Evolutionary conservation across 2,329 filamentous ascomycete genomes (phyloP), one percentile per base, ranked within the genome.

Genomic region (Ambrosiella beaveri): DNA sequence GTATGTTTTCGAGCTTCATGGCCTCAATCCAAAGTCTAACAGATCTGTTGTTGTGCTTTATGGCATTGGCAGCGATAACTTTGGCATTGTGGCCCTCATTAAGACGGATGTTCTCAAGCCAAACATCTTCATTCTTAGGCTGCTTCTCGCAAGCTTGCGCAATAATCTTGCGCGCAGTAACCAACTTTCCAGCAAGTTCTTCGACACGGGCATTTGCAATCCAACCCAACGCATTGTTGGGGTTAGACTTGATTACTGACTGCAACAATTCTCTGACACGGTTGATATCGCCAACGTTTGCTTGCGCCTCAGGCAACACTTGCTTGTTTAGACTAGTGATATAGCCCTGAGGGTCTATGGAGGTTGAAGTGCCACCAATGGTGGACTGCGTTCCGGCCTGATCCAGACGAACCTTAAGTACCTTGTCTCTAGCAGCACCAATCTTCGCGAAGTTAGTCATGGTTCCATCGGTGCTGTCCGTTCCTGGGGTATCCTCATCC

Each of bases 381-480:
- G 85, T 80, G 57, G 88, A 82, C n/a, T 50, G 50, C 8, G 74
- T 73, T 36, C 83, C 80, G 17, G 76, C 82, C 62, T 84, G 79
- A 65, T 97, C 91, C 47, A 98, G 75, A 64, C 88, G 84, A n/a
- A 94, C 91, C 68, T 95, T 86, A 57, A 98, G 78, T 45, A 96
- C 93, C 70, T 95, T 96, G 73, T 96, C 88, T 72, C 93, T 83
- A 17, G 93, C 94, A 50, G 90, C 89, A 70, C 94, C 93, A 62
- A 98, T 97, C 69, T 95, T 87, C 50, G 91, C 91, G 68, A 98
- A 98, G 68, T 98, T 96, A 9, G 91, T 98, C 80, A 95, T 93
- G 1, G 89, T 95, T 1, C 91, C 90, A 65, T 95, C 89, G 59
- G 83, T 78, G 36, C 69, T 71, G 53, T 75, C 72, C 9, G 63